A percentile compares a stretch with the other conserved stretches of the same genome.
These are phyloP conservation scores for Calonectria montana DNA, from an alignment of 2,329 filamentous ascomycete species.

Conservation along the genomic window DNA sequence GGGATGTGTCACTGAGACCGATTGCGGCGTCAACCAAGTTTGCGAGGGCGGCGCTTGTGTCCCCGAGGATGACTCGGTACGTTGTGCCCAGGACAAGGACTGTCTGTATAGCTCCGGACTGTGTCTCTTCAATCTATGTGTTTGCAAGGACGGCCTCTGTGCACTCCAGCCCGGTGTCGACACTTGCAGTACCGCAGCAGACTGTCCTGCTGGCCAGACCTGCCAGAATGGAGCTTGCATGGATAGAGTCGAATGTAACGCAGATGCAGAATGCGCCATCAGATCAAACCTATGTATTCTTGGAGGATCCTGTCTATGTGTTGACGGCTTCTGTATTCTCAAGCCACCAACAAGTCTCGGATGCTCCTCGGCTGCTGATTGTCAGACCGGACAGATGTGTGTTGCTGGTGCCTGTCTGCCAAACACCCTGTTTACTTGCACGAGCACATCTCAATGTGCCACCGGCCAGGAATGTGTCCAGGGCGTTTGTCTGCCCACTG, in stretches of 20 bases:
- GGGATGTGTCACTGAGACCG: background rate
- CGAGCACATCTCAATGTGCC: background rate
- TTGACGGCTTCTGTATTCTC: slow-evolving; percentile 5
- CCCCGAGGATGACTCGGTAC: background rate
- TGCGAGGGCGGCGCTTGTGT: slow-evolving; percentile 10
- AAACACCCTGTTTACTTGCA: background rate
- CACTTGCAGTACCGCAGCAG: background rate
- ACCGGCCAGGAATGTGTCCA: background rate
- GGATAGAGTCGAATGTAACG: background rate
- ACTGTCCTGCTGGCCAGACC: background rate
- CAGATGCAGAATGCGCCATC: background rate
- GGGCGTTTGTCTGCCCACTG: background rate
- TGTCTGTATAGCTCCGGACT: background rate
- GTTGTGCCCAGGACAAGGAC: slow-evolving; percentile 7
- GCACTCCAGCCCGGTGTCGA: background rate
- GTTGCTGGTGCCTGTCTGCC: background rate
- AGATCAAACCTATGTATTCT: background rate
- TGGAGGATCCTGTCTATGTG: slow-evolving; percentile 9
- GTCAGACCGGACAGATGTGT: background rate
- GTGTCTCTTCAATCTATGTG: slow-evolving; percentile 4
- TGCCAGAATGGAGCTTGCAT: slow-evolving; percentile 12
- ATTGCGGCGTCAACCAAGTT: background rate
- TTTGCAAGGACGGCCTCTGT: slow-evolving; percentile 5
- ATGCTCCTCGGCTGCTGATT: background rate
- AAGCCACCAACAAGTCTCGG: background rate